Conservation (phyloP, 73 alveolate species). For the Vitrella brassicaformis region DNA sequence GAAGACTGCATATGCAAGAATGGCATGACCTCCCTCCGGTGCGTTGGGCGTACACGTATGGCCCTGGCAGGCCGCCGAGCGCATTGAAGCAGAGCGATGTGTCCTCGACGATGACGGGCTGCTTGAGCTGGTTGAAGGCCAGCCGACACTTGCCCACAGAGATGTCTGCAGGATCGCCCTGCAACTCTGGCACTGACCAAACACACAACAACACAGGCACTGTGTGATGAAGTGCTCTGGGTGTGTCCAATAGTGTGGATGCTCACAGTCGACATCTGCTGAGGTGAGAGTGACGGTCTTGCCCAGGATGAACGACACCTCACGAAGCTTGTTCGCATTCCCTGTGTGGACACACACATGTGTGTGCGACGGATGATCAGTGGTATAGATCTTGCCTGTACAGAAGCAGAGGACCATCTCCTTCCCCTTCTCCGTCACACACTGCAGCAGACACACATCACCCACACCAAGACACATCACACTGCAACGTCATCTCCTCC, state of each 20-base stretch:
- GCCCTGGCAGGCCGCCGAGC: slow-evolving; percentile 83
- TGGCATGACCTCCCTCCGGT: too few species aligned
- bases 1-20: too few species aligned
- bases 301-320: slow-evolving; percentile 37
- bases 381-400: too few species aligned
- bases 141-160: slow-evolving; percentile 53
- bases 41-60: slow-evolving; percentile 50
- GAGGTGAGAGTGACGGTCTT: slow-evolving; percentile 7
- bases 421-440: too few species aligned
- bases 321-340: slow-evolving; percentile 43
- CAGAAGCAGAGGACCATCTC: too few species aligned
- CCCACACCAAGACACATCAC: too few species aligned
- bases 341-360: slow-evolving; percentile 47
- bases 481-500: too few species aligned
- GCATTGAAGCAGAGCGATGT: slow-evolving; percentile 76
- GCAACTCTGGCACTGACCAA: slow-evolving; percentile 64
- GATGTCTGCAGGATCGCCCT: slow-evolving; percentile 75
- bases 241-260: too few species aligned
- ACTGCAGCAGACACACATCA: too few species aligned
- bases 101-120: slow-evolving; percentile 74
- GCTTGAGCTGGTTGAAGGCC: slow-evolving; percentile 41
- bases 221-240: too few species aligned
- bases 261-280: slow-evolving; percentile 9
- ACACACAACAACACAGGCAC: too few species aligned
- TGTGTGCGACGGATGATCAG: too few species aligned